Conservation (phyloP, 345 rosid species). For the Eucalyptus marginata region DNA sequence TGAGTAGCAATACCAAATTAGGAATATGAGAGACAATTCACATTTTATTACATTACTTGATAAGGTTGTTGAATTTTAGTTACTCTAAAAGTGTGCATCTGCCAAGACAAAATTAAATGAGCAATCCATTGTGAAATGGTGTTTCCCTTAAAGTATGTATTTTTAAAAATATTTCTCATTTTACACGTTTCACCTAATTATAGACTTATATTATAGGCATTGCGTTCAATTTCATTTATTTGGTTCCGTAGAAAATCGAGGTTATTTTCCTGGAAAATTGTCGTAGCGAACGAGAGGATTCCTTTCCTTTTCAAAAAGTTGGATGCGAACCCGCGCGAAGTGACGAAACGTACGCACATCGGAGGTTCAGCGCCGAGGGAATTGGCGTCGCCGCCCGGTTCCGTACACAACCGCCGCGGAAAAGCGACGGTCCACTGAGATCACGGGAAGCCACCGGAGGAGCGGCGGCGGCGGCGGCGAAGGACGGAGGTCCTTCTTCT, state of each 20-base stretch:
- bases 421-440: background rate
- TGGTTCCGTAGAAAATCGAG: background rate
- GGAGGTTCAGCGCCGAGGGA: background rate
- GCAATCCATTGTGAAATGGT: rapidly evolving
- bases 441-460: background rate
- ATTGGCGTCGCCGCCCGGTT: background rate
- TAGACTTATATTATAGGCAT: background rate
- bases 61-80: background rate
- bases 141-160: background rate
- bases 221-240: background rate
- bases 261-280: background rate
- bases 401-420: background rate
- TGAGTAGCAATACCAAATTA: background rate
- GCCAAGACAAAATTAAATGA: background rate
- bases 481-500: background rate
- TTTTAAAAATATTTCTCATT: background rate
- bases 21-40: background rate
- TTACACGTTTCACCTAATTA: background rate
- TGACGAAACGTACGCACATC: background rate
- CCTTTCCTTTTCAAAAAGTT: background rate
- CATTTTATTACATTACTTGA: background rate
- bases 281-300: background rate
- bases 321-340: background rate
- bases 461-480: background rate
- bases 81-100: background rate